phyloP scores from a whole-genome alignment of 352 stramenopile species.

The Globisporangium carolinianum region DNA sequence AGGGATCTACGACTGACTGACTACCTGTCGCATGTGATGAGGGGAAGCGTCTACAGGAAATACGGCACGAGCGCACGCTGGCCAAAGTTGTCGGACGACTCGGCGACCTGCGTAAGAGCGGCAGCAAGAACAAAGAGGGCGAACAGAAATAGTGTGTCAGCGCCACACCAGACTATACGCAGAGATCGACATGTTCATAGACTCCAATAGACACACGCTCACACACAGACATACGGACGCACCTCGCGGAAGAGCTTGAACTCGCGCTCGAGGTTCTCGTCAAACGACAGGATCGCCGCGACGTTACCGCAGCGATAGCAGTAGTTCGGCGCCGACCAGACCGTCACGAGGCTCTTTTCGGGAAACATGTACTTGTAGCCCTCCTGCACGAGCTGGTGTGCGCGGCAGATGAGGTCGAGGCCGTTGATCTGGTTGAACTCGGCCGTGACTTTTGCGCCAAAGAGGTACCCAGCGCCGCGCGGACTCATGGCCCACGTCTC shows the following conservation, averaged over 20 bases:
- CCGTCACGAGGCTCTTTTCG: constrained; percentile 77
- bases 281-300: constrained; percentile 73
- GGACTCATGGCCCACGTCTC: constrained; percentile 87
- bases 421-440: constrained; percentile 91
- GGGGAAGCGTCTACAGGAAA: constrained; percentile 60
- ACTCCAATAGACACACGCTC: constrained; percentile 5
- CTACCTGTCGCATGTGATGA: background rate
- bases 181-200: background rate
- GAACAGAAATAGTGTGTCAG: background rate
- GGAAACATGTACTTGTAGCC: constrained; percentile 92
- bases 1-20: constrained; percentile 1
- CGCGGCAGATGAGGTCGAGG: constrained; percentile 83
- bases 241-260: constrained; percentile 89
- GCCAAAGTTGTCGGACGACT: constrained; percentile 74
- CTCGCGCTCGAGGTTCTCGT: constrained; percentile 80
- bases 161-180: background rate
- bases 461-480: constrained; percentile 84
- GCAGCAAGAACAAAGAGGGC: constrained; percentile 1
- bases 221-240: constrained; percentile 7
- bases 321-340: constrained; percentile 81
- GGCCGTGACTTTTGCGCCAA: constrained; percentile 80
- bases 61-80: constrained; percentile 79
- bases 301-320: constrained; percentile 86
- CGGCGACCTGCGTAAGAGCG: constrained; percentile 43
- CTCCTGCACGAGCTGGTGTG: constrained; percentile 87